Evolutionary conservation across 306 rosid genomes (phyloP).

Genomic region (Ammopiptanthus mongolicus): DNA sequence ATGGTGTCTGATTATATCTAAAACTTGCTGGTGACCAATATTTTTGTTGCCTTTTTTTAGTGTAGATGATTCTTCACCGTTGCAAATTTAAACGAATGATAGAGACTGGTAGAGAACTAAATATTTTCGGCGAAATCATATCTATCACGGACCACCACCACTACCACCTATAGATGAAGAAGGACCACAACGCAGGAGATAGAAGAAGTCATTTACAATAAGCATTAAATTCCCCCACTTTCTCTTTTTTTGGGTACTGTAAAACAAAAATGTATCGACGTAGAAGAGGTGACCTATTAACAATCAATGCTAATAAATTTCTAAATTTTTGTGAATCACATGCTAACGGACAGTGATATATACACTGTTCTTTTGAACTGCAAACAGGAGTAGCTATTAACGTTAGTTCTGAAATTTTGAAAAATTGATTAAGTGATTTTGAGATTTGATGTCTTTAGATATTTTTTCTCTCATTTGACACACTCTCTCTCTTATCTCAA

Average conservation of each 20-base stretch:
- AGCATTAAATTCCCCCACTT: not conserved
- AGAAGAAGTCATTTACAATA: not conserved
- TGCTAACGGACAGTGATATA: not conserved
- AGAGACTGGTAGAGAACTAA: not conserved
- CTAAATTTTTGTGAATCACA: not conserved
- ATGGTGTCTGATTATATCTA: not conserved
- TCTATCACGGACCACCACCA: not conserved
- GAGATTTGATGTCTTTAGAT: too few relatives aligned
- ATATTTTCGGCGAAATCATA: not conserved
- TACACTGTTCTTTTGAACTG: not conserved
- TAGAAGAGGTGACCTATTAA: not conserved
- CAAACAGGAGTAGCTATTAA: not conserved
- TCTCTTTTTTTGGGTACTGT: not conserved
- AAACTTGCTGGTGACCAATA: not conserved
- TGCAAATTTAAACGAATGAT: not conserved
- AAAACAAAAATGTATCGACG: not conserved
- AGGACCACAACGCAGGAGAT: constrained; percentile 17
- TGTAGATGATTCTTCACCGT: not conserved
- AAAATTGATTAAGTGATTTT: too few relatives aligned
- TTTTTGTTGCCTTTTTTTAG: not conserved
- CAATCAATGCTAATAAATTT: not conserved
- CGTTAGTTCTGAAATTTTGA: not conserved
- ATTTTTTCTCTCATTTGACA: too few relatives aligned
- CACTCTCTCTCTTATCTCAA: too few relatives aligned
- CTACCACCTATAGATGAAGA: not conserved